Conservation (phyloP, 305 asterid species). For the Salvia sclarea region DNA sequence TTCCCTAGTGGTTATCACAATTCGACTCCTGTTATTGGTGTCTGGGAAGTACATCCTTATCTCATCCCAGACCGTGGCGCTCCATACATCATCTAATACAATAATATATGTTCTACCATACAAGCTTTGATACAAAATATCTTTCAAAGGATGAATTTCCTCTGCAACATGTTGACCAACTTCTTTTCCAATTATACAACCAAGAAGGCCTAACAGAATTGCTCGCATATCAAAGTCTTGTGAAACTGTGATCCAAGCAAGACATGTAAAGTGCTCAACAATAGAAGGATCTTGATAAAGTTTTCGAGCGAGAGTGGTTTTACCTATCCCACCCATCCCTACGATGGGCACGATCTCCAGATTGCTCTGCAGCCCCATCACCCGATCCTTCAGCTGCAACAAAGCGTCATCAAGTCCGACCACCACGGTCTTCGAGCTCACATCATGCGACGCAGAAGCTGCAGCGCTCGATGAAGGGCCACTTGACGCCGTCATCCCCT, state of each 20-base stretch:
- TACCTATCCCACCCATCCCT: too few species aligned
- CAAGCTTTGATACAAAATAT: not conserved
- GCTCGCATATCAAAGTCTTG: too few species aligned
- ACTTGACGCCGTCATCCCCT: too few species aligned
- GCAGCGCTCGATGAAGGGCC: not conserved
- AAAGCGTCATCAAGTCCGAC: not conserved
- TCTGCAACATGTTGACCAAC: not conserved
- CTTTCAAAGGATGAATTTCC: not conserved
- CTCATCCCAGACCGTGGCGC: not conserved
- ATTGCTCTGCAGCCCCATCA: too few species aligned
- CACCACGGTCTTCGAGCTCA: not conserved
- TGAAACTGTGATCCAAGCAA: not conserved
- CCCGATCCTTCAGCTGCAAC: not conserved
- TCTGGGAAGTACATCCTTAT: too few species aligned
- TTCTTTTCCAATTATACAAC: not conserved
- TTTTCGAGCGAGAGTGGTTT: not conserved
- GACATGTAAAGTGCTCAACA: not conserved
- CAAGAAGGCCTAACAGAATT: not conserved
- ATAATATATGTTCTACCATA: not conserved
- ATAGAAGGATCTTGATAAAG: not conserved
- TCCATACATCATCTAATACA: slow-evolving; percentile 26
- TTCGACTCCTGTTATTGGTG: too few species aligned
- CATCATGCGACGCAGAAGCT: not conserved
- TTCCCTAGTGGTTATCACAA: slow-evolving; percentile 21
- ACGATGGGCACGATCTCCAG: too few species aligned